Evolutionary conservation across 306 rosid species (phyloP), one percentile per base, ranked within the genome.

Genomic region (Heteromeles arbutifolia): DNA sequence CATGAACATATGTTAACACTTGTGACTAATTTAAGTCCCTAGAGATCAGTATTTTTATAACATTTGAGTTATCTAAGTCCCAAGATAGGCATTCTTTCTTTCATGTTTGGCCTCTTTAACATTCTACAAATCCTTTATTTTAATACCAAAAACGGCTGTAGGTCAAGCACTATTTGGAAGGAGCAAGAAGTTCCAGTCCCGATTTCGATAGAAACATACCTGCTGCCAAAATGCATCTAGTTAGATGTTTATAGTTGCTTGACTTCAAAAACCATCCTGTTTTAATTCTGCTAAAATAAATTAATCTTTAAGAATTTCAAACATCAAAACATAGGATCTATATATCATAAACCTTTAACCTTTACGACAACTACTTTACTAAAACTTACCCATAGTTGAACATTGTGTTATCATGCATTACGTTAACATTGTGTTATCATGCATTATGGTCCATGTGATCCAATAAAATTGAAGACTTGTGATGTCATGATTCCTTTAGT

Each of bases 401-500:
- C 43, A 56, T 17, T 14, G 0, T 59, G 58, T 61, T 25, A 28
- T 74, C n/a, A 58, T 62, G 74, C 64, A 67, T 57, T 32, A 59
- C 6, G n/a, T n/a, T n/a, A 26, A 41, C 43, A 56, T 17, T 14
- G 0, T 59, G 58, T 61, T 25, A 28, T 74, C n/a, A 58, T 62
- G 74, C 64, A 67, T 57, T 32, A 59, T 3, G 13, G 39, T 64
- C 18, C 24, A 18, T 1, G 2, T 29, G 25, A 45, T 67, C n/a
- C 31, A 57, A 74, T 67, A 54, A 24, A 25, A 48, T 65, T 10
- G 43, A 54, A 44, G 43, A 24, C 73, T 53, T 78, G 22, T 56
- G 62, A 61, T 26, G 14, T 63, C 48, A 43, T 74, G 37, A 14
- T 75, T 77, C 73, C 57, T 64, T 63, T 22, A 28, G 69, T 50